Evolutionary conservation across 495 filamentous ascomycete species (phyloP), one percentile per base, ranked within the genome.

Genomic region (Tuber borchii): DNA sequence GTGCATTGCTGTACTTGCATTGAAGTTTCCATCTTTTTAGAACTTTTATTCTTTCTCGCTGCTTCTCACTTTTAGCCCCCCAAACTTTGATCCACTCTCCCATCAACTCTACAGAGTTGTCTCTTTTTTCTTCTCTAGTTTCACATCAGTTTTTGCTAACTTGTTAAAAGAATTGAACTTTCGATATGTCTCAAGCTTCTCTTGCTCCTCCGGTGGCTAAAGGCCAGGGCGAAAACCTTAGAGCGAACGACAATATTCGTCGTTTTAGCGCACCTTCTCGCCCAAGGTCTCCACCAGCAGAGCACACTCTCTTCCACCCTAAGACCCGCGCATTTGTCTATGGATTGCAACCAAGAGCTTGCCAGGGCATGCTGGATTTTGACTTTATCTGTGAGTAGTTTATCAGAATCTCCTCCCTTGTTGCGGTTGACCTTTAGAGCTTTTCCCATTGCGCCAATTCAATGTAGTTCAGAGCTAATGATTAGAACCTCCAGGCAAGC

Each of bases 311-410:
- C 77, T 99, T 98, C 91, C 95, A 95, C 88, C 90, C 93, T 86
- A 98, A 97, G 91, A 97, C 95, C 85, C 89, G 95, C 96, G 98
- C 96, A 87, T 97, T 99, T 84, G 96, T 99, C 85, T 99, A 98
- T 87, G 95, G 95, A 82, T 91, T 99, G 83, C 95, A 99, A 87
- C 96, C 96, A 79, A 90, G 93, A 84, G 95, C 95, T 82, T 96
- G 97, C 80, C 95, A 99, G 88, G 96, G 96, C 86, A 99, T 98
- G 95, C 92, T 99, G 84, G 95, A 99, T 86, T 99, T 99, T 86
- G 95, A 99, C 88, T 99, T 98, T 90, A 99, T 99, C 87, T 99
- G 95, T 81, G 74, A 69, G 80, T 81, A 73, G 46, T 71, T 68
- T 46, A 65, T 31, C 5, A 9, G 56, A 9, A 17, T 17, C 12